Evolutionary conservation across 306 rosid species (phyloP).

Genomic region (Sophora flavescens): DNA sequence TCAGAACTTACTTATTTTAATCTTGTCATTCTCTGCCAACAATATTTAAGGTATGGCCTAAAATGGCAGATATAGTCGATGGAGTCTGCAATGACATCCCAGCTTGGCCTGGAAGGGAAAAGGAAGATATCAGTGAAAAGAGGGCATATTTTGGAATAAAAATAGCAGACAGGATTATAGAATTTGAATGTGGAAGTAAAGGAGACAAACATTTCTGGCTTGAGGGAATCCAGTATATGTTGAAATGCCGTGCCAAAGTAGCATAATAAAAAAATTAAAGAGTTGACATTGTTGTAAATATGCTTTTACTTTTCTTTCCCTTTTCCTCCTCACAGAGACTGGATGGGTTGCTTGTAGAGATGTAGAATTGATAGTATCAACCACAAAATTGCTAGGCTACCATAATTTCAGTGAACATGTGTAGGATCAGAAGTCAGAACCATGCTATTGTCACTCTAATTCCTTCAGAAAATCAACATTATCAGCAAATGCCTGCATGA

Average conservation of each 20-base stretch:
- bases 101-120: conserved; percentile 85
- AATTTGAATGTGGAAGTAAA: conserved; percentile 84
- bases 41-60: conserved; percentile 44
- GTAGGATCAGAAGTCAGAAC: conserved; percentile 34
- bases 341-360: conserved; percentile 43
- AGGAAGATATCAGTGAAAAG: conserved; percentile 52
- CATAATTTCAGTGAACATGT: conserved; percentile 38
- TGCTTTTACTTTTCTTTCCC: conserved; percentile 14
- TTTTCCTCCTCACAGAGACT: conserved; percentile 1
- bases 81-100: conserved; percentile 69
- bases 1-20: conserved; percentile 22
- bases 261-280: conserved; percentile 37
- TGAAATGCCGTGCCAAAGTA: conserved; percentile 67
- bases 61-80: conserved; percentile 76
- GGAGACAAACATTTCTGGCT: conserved; percentile 81
- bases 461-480: conserved; percentile 76
- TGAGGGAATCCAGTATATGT: conserved; percentile 82
- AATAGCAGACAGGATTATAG: conserved; percentile 76
- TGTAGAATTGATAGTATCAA: conserved; percentile 35
- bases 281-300: conserved; percentile 37
- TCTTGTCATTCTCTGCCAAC: conserved; percentile 31
- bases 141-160: conserved; percentile 85
- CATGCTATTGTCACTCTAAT: conserved; percentile 55
- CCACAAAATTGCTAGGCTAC: conserved; percentile 41
- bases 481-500: conserved; percentile 72